Evolutionary conservation across 371 early-diverging fungal species (phyloP).

Genomic region (Batrachochytrium dendrobatidis): DNA sequence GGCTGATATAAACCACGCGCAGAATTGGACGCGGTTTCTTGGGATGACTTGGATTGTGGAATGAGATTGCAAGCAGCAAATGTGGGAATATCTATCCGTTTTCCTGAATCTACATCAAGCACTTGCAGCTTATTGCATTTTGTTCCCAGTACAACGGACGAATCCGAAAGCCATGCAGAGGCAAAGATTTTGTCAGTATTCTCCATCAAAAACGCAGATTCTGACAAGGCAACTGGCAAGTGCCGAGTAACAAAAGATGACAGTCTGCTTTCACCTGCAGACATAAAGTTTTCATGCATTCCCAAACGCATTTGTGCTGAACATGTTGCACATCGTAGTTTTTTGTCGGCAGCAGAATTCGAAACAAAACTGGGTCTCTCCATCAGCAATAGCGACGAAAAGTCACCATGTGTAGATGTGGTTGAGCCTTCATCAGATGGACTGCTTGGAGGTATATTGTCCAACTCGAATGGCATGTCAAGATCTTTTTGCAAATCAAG

Average conservation of each 20-base stretch:
- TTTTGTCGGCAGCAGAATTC: not conserved
- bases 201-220: constrained; percentile 11
- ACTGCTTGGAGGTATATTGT: too few species aligned
- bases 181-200: constrained; percentile 57
- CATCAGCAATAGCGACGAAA: not conserved
- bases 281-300: not conserved
- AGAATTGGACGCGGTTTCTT: not conserved
- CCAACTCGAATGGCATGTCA: too few species aligned
- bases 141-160: constrained; percentile 52
- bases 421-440: too few species aligned
- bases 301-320: not conserved
- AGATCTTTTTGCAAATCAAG: too few species aligned
- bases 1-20: not conserved
- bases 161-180: constrained; percentile 41
- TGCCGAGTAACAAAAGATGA: not conserved
- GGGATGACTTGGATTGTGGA: too few species aligned
- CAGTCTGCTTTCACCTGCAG: not conserved
- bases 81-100: constrained; percentile 25
- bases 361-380: not conserved
- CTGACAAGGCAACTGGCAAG: not conserved
- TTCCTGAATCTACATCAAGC: constrained; percentile 18
- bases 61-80: constrained; percentile 2
- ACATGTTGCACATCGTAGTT: not conserved
- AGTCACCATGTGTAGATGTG: too few species aligned
- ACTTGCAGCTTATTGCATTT: constrained; percentile 48